Evolutionary conservation across 2,329 filamentous ascomycete species (phyloP).

Genomic region (Alternaria triticimaculans): DNA sequence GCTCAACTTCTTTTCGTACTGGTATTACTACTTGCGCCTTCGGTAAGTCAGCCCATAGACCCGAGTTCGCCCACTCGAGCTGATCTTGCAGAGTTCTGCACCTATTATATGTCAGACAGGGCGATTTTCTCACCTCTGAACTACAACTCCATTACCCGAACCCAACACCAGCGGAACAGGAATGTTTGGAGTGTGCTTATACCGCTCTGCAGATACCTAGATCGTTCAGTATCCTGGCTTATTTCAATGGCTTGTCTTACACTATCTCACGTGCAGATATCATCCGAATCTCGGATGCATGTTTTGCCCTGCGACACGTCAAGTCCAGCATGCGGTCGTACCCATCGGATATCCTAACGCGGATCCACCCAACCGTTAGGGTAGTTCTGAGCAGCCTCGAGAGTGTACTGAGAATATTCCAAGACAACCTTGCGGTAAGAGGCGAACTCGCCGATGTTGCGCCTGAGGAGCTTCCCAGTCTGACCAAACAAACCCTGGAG

Average conservation of each 20-base stretch:
- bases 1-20: not conserved
- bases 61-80: not conserved
- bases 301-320: not conserved
- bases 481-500: not conserved
- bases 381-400: not conserved
- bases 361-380: not conserved
- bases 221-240: not conserved
- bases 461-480: not conserved
- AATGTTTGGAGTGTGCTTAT: not conserved
- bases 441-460: not conserved
- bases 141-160: not conserved
- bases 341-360: not conserved
- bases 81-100: not conserved
- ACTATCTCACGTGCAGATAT: not conserved
- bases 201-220: not conserved
- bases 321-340: not conserved
- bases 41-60: not conserved
- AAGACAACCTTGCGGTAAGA: not conserved
- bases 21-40: not conserved
- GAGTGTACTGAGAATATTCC: not conserved
- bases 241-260: not conserved
- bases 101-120: not conserved
- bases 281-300: not conserved
- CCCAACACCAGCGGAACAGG: not conserved
- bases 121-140: not conserved